Evolutionary conservation across 805 yeast genomes (phyloP), one percentile per base, ranked within the genome.

Genomic region (Priceomyces melissophilus): DNA sequence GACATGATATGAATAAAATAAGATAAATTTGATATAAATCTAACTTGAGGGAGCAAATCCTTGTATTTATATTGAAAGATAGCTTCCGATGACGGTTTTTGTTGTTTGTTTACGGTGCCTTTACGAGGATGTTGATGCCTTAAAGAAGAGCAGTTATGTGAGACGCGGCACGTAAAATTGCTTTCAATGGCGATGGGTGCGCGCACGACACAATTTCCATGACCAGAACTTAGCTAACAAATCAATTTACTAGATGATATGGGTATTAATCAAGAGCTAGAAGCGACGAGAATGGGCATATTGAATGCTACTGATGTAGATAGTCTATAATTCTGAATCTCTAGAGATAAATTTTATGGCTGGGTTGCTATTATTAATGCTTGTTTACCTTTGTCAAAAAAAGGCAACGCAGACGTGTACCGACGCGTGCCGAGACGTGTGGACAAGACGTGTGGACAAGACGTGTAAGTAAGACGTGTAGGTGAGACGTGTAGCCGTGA

Each of bases 1-100:
- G 82, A 70, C 78, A 75, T 74, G 44, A 32, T 20, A 20, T 20
- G 25, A 20, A 20, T 20, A 20, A 20, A 20, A 20, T 20, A 20
- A 20, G 25, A 20, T 20, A 20, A 20, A 5, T 5, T 20, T 20
- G 25, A 20, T 20, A 20, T 20, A 8, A 20, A 20, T 20, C 25
- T 20, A 4, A 8, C 4, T 20, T 4, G 8, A 8, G 25, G 25
- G 8, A 8, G 25, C 25, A 20, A 20, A 8, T 20, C 25, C 25
- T 20, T 20, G 25, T 20, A 20, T 20, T 20, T 20, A 20, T 20
- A 20, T 5, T 20, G 25, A 20, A 20, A 20, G 7, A 20, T 3
- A 26, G 20, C 38, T 26, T 23, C 38, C 38, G 38, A 35, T 35
- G 30, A 35, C 38, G 38, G 38, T 35, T 20, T 35, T 35, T 25